Evolutionary conservation across 768 basidiomycete species (phyloP), one percentile per base, ranked within the genome.

Genomic region (Boletus tomentosulus): DNA sequence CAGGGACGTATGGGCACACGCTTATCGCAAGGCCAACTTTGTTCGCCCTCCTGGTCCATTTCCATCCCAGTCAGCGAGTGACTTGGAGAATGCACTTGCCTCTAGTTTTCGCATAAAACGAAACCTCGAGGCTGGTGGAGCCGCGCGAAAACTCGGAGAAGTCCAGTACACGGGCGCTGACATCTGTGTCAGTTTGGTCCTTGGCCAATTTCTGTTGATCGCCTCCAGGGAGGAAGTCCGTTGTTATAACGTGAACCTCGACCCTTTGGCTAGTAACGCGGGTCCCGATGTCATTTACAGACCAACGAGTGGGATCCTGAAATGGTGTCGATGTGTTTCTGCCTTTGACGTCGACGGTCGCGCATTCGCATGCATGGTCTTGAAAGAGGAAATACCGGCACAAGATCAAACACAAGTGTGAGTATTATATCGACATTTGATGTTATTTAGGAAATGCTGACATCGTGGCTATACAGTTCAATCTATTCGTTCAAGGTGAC

Each of bases 41-140:
- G 24, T 64, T 48, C 46, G 47, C 22, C 62, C 55, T 25, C 59
- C 64, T 1, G 64, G 64, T 0, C 65, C 62, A 12, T 55, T 57
- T 13, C 50, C 24, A 33, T 57, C 46, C 1, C 62, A 64, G 22
- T 51, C 55, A 4, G 50, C 54, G 6, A 33, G 15, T 27, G 59
- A 59, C 27, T 44, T 65, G 10, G 64, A 65, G 54, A 33, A 44
- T 1, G 41, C 30, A 1, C 53, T 66, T 16, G 46, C 58, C 9
- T 15, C 51, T 3, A 54, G 59, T 27, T 57, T 39, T 19, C 60
- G 56, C 12, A 28, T 54, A n/a, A 28, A 53, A 1, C 41, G n/a
- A 9, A 53, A 54, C 34, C 34, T 62, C 10, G 51, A 35, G 9
- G 7, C 5, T 12, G n/a, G 16, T 3, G 27, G 19, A 1, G 27